Evolutionary conservation across 805 yeast species (phyloP), one percentile per base, ranked within the genome.

Genomic region (Yarrowia divulgata): DNA sequence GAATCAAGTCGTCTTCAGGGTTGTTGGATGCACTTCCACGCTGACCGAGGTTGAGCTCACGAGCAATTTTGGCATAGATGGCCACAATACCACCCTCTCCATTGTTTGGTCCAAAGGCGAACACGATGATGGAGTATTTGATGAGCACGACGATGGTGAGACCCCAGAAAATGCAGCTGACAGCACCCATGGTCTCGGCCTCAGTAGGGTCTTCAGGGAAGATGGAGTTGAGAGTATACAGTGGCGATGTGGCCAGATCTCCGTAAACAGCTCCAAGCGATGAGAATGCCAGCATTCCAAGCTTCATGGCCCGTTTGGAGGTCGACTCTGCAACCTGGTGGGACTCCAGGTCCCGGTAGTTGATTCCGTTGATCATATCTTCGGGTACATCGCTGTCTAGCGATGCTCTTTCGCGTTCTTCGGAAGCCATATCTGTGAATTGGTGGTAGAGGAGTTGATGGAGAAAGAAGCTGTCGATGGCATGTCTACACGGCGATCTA

Each of bases 61-160:
- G 78, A 6, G 88, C 87, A 42, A 85, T 81, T 73, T 85, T 85
- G 29, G 88, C 84, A 72, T 86, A 87, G 52, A 87, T 82, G n/a
- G 90, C 89, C 42, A 87, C 83, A 70, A 85, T 88, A 0, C 90
- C 89, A 71, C 90, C 89, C 74, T 86, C 88, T 57, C 87, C 87
- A 57, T 84, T 81, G 74, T 86, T 85, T 10, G 87, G 86, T 14
- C 88, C 90, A 55, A 80, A 74, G n/a, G 45, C 46, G 60, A 86
- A 78, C 10, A 86, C 88, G 63, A 87, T 75, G 49, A 81, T 73
- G 16, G 83, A 78, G 72, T 87, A 87, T 73, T 87, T 87, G 74
- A 82, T 57, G 57, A 86, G 80, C 6, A 85, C 89, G 49, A 87
- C 78, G 50, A 86, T 72, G 1, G 87, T 82, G 74, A 87, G 84